Conservation (phyloP, 129 eudicot species). For the Arctium minus region DNA sequence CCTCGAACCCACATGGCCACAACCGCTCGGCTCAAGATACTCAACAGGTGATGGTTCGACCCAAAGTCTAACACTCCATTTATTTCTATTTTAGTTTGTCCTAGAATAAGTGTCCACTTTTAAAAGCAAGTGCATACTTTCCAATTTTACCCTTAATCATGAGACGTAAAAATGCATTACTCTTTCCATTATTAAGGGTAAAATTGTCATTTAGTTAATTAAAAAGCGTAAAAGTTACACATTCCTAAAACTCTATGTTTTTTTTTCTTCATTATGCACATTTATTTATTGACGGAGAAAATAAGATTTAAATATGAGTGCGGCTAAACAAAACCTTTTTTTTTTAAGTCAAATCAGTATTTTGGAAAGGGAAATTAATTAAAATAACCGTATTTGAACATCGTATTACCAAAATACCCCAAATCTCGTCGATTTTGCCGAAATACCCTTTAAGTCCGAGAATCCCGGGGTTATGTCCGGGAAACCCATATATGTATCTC, state of each 20-base stretch:
- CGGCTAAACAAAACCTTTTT: background rate
- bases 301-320: background rate
- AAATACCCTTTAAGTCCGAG: too few species aligned
- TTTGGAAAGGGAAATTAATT: background rate
- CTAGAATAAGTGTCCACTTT: too few species aligned
- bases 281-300: too few species aligned
- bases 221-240: background rate
- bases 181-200: background rate
- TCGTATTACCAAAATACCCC: too few species aligned
- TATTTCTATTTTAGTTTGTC: too few species aligned
- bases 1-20: background rate
- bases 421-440: too few species aligned
- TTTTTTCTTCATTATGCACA: background rate
- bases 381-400: too few species aligned
- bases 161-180: background rate
- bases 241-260: background rate
- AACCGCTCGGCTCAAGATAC: background rate
- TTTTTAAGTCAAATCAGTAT: background rate
- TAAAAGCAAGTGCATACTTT: background rate
- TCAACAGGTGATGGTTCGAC: background rate
- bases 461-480: too few species aligned
- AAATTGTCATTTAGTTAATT: background rate
- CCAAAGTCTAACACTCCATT: background rate
- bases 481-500: too few species aligned
- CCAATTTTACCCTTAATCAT: background rate